Evolutionary conservation across 768 basidiomycete species (phyloP).

Genomic region (Cubamyces lactineus): DNA sequence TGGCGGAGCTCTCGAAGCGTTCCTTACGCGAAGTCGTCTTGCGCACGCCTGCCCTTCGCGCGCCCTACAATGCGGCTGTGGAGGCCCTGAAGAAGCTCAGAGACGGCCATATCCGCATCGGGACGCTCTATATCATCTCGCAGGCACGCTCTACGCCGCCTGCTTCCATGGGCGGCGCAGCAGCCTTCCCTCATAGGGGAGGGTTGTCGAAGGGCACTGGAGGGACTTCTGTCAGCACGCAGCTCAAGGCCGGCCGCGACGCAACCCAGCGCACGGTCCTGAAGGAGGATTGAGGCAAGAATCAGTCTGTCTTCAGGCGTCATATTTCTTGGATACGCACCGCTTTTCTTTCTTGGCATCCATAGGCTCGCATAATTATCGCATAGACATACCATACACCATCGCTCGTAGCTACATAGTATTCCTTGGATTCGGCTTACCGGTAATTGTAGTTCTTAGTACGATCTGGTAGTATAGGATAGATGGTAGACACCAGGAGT

Average conservation of each 20-base stretch:
- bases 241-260: constrained; percentile 90
- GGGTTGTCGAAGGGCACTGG: constrained; percentile 83
- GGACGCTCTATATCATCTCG: constrained; percentile 82
- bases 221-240: constrained; percentile 78
- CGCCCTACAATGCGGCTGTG: constrained; percentile 81
- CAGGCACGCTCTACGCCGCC: constrained; percentile 73
- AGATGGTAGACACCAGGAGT: neutral
- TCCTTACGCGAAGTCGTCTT: constrained; percentile 66
- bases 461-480: no score
- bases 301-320: neutral
- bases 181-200: constrained; percentile 20
- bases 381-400: neutral
- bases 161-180: constrained; percentile 27
- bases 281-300: constrained; percentile 34
- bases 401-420: neutral
- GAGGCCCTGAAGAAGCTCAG: constrained; percentile 79
- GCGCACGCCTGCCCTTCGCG: constrained; percentile 58
- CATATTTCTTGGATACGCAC: neutral
- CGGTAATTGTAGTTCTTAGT: neutral
- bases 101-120: constrained; percentile 88
- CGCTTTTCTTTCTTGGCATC: neutral
- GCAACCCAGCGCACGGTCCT: constrained; percentile 73
- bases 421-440: constrained; percentile 1
- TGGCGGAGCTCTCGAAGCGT: constrained; percentile 67
- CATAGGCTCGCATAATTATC: neutral